Evolutionary conservation across 2,329 filamentous ascomycete genomes (phyloP).

Genomic region (Fusarium sp.): DNA sequence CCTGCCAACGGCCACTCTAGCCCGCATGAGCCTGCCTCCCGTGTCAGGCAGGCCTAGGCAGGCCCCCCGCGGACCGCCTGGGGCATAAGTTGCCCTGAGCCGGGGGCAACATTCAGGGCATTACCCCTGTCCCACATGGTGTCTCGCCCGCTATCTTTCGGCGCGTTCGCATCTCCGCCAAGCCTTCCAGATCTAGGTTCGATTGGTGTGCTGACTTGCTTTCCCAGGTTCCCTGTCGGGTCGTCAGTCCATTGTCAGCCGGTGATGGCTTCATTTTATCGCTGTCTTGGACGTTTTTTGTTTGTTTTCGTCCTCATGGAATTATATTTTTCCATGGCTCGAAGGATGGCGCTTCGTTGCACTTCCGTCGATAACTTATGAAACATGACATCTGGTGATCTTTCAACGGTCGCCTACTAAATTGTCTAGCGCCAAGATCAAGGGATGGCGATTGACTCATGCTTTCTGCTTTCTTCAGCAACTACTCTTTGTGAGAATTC

Average conservation of each 20-base stretch:
- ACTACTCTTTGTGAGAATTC: conserved; percentile 6
- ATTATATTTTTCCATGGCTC: conserved; percentile 14
- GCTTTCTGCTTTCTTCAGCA: not conserved
- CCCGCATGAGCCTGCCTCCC: conserved; percentile 28
- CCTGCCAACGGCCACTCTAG: conserved; percentile 26
- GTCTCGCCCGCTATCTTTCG: conserved; percentile 26
- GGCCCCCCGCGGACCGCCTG: conserved; percentile 15
- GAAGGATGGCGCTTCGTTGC: not conserved
- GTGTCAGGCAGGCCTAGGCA: conserved; percentile 11
- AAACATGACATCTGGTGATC: conserved; percentile 29
- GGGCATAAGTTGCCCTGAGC: conserved; percentile 35
- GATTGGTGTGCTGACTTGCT: conserved; percentile 10
- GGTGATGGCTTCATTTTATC: conserved; percentile 47
- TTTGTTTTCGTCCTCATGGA: not conserved
- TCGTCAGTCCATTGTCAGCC: conserved; percentile 43
- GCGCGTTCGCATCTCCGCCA: conserved; percentile 11
- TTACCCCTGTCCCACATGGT: conserved; percentile 39
- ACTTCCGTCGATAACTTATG: not conserved
- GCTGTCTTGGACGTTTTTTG: conserved; percentile 37
- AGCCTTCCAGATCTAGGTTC: conserved; percentile 2
- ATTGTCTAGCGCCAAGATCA: conserved; percentile 21
- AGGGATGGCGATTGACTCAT: conserved; percentile 15
- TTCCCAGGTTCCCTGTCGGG: conserved; percentile 1
- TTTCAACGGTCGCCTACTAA: conserved; percentile 1
- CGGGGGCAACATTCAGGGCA: conserved; percentile 31